Percentiles rank a stretch among this genome's conserved stretches.
Conservation (phyloP, 2,329 filamentous ascomycete species). For the Exserohilum turcica region DNA sequence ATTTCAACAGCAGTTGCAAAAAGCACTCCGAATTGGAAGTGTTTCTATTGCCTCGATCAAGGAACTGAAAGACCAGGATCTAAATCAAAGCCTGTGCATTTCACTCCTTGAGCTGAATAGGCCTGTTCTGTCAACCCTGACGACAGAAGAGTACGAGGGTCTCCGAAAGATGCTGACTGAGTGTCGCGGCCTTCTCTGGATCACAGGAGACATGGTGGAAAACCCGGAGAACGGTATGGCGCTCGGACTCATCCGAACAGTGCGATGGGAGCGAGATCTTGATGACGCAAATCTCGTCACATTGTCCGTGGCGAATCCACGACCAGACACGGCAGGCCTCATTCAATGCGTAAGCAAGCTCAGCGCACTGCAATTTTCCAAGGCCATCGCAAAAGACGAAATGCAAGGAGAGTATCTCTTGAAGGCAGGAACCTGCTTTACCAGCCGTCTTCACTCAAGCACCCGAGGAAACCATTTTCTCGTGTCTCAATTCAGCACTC, state of each 20-base stretch:
- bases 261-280: constrained; percentile 1
- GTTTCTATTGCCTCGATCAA: neutral
- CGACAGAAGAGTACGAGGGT: neutral
- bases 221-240: neutral
- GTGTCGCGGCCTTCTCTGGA: neutral
- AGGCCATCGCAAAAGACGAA: neutral
- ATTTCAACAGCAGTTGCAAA: neutral
- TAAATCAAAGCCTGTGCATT: neutral
- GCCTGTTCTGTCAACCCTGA: neutral
- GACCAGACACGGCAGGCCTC: neutral
- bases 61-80: neutral
- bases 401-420: neutral
- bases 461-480: neutral
- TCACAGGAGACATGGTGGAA: neutral
- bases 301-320: neutral
- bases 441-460: constrained; percentile 1
- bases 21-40: neutral
- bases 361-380: neutral
- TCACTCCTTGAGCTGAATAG: neutral
- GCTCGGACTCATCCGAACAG: constrained; percentile 1
- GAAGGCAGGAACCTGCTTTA: neutral
- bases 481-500: neutral
- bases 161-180: constrained; percentile 1
- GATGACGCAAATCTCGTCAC: constrained; percentile 1
- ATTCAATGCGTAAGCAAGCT: neutral